These are phyloP conservation scores for Saccharomycopsis crataegensis DNA, from an alignment of 1,139 yeast genomes.

Conservation along the genomic window DNA sequence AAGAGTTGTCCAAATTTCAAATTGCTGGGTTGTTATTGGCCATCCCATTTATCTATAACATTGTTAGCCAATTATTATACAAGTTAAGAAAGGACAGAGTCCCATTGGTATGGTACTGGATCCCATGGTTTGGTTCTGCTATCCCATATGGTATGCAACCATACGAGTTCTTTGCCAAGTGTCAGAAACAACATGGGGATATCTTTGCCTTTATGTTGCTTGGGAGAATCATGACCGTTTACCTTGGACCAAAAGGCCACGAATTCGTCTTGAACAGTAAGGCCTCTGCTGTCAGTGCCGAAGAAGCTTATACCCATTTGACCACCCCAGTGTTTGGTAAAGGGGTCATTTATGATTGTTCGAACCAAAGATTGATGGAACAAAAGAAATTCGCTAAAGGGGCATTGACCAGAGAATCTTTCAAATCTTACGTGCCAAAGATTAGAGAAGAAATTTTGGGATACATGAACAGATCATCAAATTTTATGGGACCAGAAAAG, in stretches of 20 bases:
- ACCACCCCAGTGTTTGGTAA: slow-evolving; percentile 97
- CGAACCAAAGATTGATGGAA: slow-evolving; percentile 91
- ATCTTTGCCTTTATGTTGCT: slow-evolving; percentile 81
- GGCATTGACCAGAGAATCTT: slow-evolving; percentile 81
- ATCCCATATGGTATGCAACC: slow-evolving; percentile 87
- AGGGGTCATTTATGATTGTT: slow-evolving; percentile 95
- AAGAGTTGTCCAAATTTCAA: slow-evolving; percentile 5
- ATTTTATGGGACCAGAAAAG: slow-evolving; percentile 35
- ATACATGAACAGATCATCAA: slow-evolving; percentile 47
- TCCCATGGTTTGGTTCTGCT: slow-evolving; percentile 96
- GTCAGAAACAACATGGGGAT: slow-evolving; percentile 82
- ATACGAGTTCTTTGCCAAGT: slow-evolving; percentile 73
- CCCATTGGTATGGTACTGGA: slow-evolving; percentile 86
- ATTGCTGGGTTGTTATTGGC: slow-evolving; percentile 7
- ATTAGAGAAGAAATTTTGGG: slow-evolving; percentile 68
- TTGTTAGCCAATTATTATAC: slow-evolving; percentile 63
- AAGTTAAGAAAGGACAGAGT: slow-evolving; percentile 71
- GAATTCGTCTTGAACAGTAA: slow-evolving; percentile 93
- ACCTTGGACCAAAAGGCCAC: slow-evolving; percentile 95
- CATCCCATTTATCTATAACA: slow-evolving; percentile 45
- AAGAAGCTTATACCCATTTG: slow-evolving; percentile 89
- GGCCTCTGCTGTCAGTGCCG: slow-evolving; percentile 86
- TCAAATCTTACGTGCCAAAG: slow-evolving; percentile 79
- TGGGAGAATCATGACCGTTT: slow-evolving; percentile 92
- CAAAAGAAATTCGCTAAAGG: slow-evolving; percentile 94